Conservation (phyloP, 106 monocot genomes). For the Cymbidium sinense region DNA sequence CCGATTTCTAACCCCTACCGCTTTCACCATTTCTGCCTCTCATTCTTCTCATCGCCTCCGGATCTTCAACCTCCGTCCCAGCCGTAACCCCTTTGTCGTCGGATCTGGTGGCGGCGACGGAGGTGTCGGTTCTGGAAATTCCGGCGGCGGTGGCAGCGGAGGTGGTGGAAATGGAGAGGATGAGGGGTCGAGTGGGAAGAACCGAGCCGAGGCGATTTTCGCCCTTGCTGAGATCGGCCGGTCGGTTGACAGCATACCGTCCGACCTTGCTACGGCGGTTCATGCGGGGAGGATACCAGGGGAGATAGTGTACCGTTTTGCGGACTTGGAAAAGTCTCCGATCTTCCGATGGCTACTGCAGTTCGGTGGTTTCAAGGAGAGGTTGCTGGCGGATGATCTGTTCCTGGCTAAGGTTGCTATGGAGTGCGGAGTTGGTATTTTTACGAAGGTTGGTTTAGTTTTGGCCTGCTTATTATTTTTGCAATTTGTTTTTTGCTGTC, state of each 20-base stretch:
- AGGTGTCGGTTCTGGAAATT: constrained; percentile 4
- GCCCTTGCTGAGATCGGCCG: constrained; percentile 46
- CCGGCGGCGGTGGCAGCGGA: constrained; percentile 22
- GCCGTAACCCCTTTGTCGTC: not conserved
- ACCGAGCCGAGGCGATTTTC: constrained; percentile 45
- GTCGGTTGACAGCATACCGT: constrained; percentile 51
- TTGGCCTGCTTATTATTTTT: not conserved
- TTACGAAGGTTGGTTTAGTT: constrained; percentile 49
- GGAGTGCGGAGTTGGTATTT: constrained; percentile 81
- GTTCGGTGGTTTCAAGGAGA: constrained; percentile 78
- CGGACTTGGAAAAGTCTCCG: constrained; percentile 50
- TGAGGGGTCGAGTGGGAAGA: constrained; percentile 31
- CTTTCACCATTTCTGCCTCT: constrained; percentile 4
- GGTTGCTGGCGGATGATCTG: constrained; percentile 73
- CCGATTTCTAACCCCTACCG: not conserved
- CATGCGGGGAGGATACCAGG: constrained; percentile 51
- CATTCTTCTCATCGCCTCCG: constrained; percentile 7
- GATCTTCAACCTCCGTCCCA: not conserved
- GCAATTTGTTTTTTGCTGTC: not conserved
- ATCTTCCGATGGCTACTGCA: constrained; percentile 65
- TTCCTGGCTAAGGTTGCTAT: constrained; percentile 78
- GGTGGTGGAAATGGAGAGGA: constrained; percentile 18
- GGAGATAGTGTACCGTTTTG: constrained; percentile 42
- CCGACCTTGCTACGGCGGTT: constrained; percentile 53
- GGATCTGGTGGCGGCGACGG: constrained; percentile 20